phyloP scores from a whole-genome alignment of 148 eudicot genomes.

The Talinum fruticosum region DNA sequence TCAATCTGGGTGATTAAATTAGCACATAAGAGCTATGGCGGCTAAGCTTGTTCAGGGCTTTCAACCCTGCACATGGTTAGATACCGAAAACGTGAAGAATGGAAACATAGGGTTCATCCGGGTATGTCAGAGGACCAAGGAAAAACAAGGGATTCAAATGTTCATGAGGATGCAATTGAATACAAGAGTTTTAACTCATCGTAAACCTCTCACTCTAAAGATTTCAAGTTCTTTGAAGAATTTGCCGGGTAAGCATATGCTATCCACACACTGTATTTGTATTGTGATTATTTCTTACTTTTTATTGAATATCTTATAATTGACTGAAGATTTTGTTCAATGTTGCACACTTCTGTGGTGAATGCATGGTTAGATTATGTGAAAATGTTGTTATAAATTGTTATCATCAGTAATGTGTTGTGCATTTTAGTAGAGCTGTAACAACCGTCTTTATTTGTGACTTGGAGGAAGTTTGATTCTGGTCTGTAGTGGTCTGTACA shows the following conservation, averaged over 20 bases:
- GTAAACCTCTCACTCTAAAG: constrained; percentile 28
- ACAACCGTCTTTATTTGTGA: background rate
- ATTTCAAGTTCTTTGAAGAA: constrained; percentile 51
- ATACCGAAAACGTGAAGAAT: constrained; percentile 32
- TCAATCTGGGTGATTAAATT: constrained; percentile 15
- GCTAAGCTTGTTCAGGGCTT: constrained; percentile 43
- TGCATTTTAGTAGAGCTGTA: background rate
- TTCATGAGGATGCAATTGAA: constrained; percentile 29
- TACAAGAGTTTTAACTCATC: constrained; percentile 24
- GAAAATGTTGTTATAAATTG: background rate
- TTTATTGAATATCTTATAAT: background rate
- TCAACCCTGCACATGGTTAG: constrained; percentile 46
- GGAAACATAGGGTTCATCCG: constrained; percentile 36
- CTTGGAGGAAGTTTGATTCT: background rate
- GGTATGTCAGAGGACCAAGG: constrained; percentile 35
- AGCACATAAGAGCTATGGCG: constrained; percentile 41
- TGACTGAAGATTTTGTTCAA: background rate
- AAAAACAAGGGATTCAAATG: constrained; percentile 31
- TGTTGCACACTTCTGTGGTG: background rate
- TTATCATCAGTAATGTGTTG: background rate
- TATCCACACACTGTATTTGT: background rate
- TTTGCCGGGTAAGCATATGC: constrained; percentile 41
- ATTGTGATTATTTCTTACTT: background rate
- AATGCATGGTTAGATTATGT: background rate
- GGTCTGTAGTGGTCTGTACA: background rate